Evolutionary conservation across 768 basidiomycete genomes (phyloP), one percentile per base, ranked within the genome.

Genomic region (Cystofilobasidium bisporidii): DNA sequence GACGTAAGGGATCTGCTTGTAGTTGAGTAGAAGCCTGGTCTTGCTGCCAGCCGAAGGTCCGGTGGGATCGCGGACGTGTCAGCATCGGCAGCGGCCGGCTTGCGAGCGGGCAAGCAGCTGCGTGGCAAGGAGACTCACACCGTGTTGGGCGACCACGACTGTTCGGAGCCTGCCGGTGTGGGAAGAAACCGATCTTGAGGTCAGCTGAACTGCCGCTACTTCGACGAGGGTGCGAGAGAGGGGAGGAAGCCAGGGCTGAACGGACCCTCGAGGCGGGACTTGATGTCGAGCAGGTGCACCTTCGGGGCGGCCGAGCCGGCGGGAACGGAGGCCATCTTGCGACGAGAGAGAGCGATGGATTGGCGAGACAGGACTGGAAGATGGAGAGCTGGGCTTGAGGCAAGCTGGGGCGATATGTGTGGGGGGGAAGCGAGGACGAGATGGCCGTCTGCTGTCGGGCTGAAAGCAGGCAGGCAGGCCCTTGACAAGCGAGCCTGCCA

Each of bases 1-100:
- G 0, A 43, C 58, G 57, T 73, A 73, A 1, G 71, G 67, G 33
- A 71, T 66, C 11, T 38, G 43, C 50, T 67, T 70, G 65, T 66
- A 69, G 58, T 73, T 73, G 48, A 73, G 68, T 14, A 63, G 57
- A 14, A 71, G 57, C 0, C 72, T 67, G 38, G 50, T 65, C 50
- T 55, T 56, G 12, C 53, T 56, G 48, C 48, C 3, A 43, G 48
- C 4, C 2, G 14, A 11, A 36, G 36, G 43, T 8, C 14, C 43
- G 43, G 18, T 15, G 30, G 5, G 53, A 30, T 18, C 9, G 8
- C 2, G 28, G 28, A 6, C 15, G 53, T 8, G 26, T 28, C 28
- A 12, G 53, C 11, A 3, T 32, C 53, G 22, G 50, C 50, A 6
- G 15, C 15, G 3, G 18, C 28, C 28, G 22, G 2, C 6, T 17